These are phyloP conservation scores for Podochytrium sp. DNA, from an alignment of 192 early-diverging fungal genomes.

Conservation along the genomic window DNA sequence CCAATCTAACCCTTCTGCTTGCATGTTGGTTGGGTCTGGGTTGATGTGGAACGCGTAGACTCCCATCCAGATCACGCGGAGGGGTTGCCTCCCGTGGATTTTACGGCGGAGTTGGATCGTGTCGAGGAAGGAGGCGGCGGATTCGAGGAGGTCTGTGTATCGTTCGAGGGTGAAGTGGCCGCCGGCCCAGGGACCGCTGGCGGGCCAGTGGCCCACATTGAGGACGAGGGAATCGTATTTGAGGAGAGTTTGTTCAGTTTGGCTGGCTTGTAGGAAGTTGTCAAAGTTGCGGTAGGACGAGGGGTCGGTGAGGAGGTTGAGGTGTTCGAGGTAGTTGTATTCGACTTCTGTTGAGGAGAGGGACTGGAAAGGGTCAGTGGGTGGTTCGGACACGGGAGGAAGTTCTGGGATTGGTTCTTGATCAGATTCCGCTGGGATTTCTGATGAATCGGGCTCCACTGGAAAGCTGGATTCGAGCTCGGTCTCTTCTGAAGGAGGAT, in stretches of 20 bases:
- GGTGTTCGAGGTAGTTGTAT: neutral
- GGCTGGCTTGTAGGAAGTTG: neutral
- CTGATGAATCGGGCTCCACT: neutral
- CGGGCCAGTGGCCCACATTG: slow-evolving; percentile 9
- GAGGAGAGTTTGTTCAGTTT: neutral
- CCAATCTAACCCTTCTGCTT: neutral
- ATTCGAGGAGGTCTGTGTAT: neutral
- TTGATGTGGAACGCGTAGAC: neutral
- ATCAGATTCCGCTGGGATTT: neutral
- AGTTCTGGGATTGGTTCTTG: too few relatives aligned
- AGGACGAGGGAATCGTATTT: neutral
- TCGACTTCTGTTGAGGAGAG: neutral
- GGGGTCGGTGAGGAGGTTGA: neutral
- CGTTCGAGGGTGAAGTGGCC: slow-evolving; percentile 6
- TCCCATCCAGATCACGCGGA: slow-evolving; percentile 11
- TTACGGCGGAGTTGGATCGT: neutral
- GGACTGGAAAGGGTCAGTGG: too few relatives aligned
- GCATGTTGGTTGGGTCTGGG: neutral
- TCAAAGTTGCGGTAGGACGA: neutral
- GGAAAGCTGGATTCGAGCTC: too few relatives aligned
- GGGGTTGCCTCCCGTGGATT: neutral
- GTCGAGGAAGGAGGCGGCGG: neutral
- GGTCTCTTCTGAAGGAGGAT: too few relatives aligned
- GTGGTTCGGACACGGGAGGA: too few relatives aligned
- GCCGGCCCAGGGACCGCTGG: slow-evolving; percentile 1